phyloP scores from a whole-genome alignment of 352 stramenopile genomes.

The Pseudoperonospora humuli region DNA sequence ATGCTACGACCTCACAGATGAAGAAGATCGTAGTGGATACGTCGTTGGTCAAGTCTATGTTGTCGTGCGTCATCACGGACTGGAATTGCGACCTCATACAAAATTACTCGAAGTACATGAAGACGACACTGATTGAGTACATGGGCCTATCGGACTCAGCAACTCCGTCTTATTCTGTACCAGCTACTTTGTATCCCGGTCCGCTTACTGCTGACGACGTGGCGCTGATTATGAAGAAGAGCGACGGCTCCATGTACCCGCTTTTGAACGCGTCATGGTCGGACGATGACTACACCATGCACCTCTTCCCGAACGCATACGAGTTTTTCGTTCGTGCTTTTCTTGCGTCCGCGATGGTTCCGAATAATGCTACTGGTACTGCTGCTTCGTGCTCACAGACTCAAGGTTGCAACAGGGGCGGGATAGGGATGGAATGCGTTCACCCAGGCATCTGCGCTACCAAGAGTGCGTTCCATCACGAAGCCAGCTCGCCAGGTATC shows the following conservation, averaged over 20 bases:
- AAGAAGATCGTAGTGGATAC: conserved; percentile 44
- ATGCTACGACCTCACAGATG: conserved; percentile 31
- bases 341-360: conserved; percentile 49
- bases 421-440: conserved; percentile 62
- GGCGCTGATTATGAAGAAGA: conserved; percentile 41
- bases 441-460: conserved; percentile 59
- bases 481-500: conserved; percentile 62
- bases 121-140: conserved; percentile 65
- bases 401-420: conserved; percentile 42
- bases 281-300: conserved; percentile 42
- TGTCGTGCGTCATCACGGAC: conserved; percentile 50
- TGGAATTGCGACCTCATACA: conserved; percentile 71
- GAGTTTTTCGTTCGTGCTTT: conserved; percentile 72
- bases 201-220: conserved; percentile 38
- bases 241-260: conserved; percentile 30
- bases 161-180: conserved; percentile 44
- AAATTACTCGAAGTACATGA: conserved; percentile 50
- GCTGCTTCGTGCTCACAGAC: conserved; percentile 40
- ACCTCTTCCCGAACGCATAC: conserved; percentile 77
- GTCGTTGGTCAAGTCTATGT: conserved; percentile 43
- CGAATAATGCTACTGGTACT: conserved; percentile 23
- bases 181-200: conserved; percentile 52
- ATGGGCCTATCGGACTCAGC: conserved; percentile 33
- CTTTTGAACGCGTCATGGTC: conserved; percentile 49
- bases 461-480: conserved; percentile 65